Evolutionary conservation across 116 monocot species (phyloP).

Genomic region (Iris pallida): DNA sequence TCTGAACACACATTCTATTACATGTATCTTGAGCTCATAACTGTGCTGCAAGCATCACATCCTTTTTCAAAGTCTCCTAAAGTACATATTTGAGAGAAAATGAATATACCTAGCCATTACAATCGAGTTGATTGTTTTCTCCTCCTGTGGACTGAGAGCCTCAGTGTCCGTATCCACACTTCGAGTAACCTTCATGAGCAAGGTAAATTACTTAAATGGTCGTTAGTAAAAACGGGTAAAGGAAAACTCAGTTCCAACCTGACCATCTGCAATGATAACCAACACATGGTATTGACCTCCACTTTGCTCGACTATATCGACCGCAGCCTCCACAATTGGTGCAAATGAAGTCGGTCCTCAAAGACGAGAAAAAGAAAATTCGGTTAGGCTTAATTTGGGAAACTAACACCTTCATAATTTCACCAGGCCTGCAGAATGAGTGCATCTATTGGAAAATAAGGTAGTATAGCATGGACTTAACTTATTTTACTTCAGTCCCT

Average conservation of each 20-base stretch:
- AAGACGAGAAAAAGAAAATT: background rate
- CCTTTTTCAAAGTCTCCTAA: no score
- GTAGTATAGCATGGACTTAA: no score
- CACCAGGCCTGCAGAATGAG: no score
- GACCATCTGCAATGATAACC: slow-evolving; percentile 77
- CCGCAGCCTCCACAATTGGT: slow-evolving; percentile 58
- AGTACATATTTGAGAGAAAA: no score
- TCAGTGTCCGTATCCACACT: slow-evolving; percentile 29
- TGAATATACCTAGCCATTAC: slow-evolving; percentile 59
- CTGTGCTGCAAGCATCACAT: no score
- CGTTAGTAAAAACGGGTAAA: background rate
- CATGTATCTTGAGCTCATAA: no score
- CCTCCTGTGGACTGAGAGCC: slow-evolving; percentile 60
- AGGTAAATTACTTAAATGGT: background rate
- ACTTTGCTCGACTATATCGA: slow-evolving; percentile 65
- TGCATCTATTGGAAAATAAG: no score
- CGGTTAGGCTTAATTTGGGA: no score
- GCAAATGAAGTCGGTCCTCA: slow-evolving; percentile 71
- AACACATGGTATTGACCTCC: slow-evolving; percentile 71
- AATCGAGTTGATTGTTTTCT: slow-evolving; percentile 58
- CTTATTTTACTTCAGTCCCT: no score
- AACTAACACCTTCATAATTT: no score
- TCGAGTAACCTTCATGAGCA: slow-evolving; percentile 45
- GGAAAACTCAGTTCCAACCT: slow-evolving; percentile 25
- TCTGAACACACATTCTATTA: no score